Evolutionary conservation across 495 filamentous ascomycete species (phyloP).

Genomic region (Xylaria nigripes): DNA sequence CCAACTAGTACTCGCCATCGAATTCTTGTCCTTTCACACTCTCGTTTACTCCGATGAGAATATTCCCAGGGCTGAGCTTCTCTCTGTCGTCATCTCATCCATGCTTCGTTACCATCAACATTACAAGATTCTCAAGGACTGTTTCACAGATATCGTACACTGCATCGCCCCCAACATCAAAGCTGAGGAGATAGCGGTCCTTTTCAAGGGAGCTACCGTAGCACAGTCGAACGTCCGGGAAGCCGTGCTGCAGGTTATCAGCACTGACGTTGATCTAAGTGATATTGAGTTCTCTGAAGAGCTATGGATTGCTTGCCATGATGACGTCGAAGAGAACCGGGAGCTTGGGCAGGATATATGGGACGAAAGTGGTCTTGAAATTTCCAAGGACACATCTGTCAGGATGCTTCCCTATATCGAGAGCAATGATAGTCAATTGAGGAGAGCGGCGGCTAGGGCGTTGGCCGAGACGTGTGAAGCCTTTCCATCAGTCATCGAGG

Average conservation of each 20-base stretch:
- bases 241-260: conserved; percentile 84
- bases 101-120: conserved; percentile 90
- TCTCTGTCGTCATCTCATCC: conserved; percentile 59
- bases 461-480: conserved; percentile 62
- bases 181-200: conserved; percentile 56
- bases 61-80: conserved; percentile 65
- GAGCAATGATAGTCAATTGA: conserved; percentile 66
- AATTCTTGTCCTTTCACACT: conserved; percentile 83
- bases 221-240: conserved; percentile 70
- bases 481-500: conserved; percentile 37
- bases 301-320: conserved; percentile 88
- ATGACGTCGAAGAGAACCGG: conserved; percentile 79
- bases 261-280: conserved; percentile 82
- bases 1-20: conserved; percentile 82
- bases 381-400: conserved; percentile 53
- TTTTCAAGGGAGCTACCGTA: conserved; percentile 68
- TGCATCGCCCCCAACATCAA: conserved; percentile 70
- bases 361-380: conserved; percentile 81
- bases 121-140: conserved; percentile 90
- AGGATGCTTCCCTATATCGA: conserved; percentile 70
- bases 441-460: conserved; percentile 73
- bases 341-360: conserved; percentile 81
- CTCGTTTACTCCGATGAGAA: conserved; percentile 59
- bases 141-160: conserved; percentile 71
- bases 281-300: conserved; percentile 78